Conservation (phyloP, 2,329 filamentous ascomycete species). For the Ceratocystis smalleyi region DNA sequence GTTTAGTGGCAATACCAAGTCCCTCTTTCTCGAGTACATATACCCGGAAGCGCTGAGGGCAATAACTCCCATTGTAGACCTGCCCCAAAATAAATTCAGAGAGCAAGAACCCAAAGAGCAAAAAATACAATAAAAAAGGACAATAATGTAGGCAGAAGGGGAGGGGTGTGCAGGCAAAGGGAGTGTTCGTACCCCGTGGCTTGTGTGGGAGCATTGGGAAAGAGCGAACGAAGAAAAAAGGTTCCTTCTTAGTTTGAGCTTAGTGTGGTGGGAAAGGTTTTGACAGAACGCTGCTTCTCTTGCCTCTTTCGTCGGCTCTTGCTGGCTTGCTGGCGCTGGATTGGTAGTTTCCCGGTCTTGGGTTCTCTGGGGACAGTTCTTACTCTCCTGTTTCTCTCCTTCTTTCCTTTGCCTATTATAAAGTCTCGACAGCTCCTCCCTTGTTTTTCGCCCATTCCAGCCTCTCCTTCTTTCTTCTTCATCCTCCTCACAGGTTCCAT, state of each 20-base stretch:
- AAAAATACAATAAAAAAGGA: background rate
- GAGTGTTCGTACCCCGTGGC: background rate
- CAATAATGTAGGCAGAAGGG: background rate
- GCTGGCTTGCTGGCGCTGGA: background rate
- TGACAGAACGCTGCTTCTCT: background rate
- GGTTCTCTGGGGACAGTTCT: background rate
- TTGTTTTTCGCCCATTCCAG: background rate
- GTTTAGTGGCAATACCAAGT: background rate
- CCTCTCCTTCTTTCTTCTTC: background rate
- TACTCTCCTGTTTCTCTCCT: background rate
- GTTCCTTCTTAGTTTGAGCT: background rate
- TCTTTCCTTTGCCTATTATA: background rate
- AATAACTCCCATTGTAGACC: background rate
- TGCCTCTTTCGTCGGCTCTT: conserved; percentile 2
- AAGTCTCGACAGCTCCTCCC: conserved; percentile 1
- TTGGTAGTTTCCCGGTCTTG: background rate
- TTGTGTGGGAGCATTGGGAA: background rate
- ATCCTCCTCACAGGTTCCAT: conserved; percentile 11
- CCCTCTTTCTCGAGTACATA: background rate
- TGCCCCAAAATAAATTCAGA: background rate
- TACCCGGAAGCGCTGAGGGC: background rate
- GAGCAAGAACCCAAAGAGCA: background rate
- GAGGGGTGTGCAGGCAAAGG: background rate
- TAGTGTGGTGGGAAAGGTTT: background rate
- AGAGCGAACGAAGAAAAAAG: background rate